Base-by-base conservation (phyloP, 257 asterid genomes). In the Handroanthus guayacan region DNA sequence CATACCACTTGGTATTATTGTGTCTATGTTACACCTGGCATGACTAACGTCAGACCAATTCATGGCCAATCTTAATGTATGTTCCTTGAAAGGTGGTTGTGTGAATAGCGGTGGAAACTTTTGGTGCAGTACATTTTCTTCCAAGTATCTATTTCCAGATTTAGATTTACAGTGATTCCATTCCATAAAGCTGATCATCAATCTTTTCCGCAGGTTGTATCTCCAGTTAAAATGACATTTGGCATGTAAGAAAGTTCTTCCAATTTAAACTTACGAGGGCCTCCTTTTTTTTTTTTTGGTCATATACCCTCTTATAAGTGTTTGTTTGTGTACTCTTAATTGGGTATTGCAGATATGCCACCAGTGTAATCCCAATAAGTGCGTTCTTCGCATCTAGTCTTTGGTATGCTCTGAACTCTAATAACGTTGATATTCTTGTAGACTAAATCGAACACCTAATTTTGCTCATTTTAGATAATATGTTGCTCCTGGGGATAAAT, bases 351-450 rank as follows among this genome's bases (percentile, higher is more conserved):
- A 91, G 97, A 85, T 91, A 91, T 60, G 86, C 83, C 0, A 83
- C 91, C 41, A 86, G 95, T 73, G 97, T 91, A 47, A 83, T 91
- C 75, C 95, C 97, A 17, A 91, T 91, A 41, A 89, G 97, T 79
- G 97, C 95, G 38, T 91, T 91, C 87, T 91, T 91, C 38, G 95
- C 97, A 14, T 83, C 95, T 48, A 91, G 95, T 85, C 95, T 91
- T 41, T 83, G 97, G 97, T 91, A 83, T 71, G 91, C 77, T 41
- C 71, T 56, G 38, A 62, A 44, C 52, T 68, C 69, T 77, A 12
- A 44, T 41, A 9, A 54, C 38, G 44, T 52, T 13, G 12, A 77
- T 45, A 37, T 66, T 13, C 65, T 58, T 71, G 51, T 56, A 13
- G 17, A 48, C 17, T 16, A 20, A 36, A 57, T 43, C 11, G 20